Conservation (phyloP, 257 asterid species). For the Cordia subcordata region DNA sequence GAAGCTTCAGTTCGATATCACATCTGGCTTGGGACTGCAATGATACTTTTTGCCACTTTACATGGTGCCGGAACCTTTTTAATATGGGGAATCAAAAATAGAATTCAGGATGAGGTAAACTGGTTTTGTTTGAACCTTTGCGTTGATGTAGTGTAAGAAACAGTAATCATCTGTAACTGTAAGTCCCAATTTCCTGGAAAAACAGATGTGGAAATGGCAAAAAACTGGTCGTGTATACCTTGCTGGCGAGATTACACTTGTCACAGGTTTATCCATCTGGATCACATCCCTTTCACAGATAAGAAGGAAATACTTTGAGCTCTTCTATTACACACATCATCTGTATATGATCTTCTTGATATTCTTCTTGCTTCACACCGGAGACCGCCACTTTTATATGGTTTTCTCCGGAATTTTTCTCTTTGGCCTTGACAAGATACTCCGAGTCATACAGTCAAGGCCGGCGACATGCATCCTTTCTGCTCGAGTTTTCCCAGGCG, state of each 20-base stretch:
- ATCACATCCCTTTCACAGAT: slow-evolving; percentile 76
- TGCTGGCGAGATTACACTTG: slow-evolving; percentile 72
- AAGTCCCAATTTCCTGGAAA: neutral
- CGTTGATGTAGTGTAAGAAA: neutral
- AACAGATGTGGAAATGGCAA: slow-evolving; percentile 94
- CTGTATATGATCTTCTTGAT: slow-evolving; percentile 55
- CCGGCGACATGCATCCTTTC: slow-evolving; percentile 61
- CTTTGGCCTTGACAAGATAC: slow-evolving; percentile 61
- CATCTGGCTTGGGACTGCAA: slow-evolving; percentile 65
- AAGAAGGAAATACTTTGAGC: slow-evolving; percentile 56
- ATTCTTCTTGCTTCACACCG: slow-evolving; percentile 74
- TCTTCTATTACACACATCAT: slow-evolving; percentile 77
- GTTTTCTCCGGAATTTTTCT: slow-evolving; percentile 73
- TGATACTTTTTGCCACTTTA: slow-evolving; percentile 57
- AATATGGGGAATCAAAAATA: slow-evolving; percentile 66
- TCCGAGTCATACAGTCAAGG: slow-evolving; percentile 63
- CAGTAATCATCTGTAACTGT: neutral
- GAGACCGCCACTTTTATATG: slow-evolving; percentile 87
- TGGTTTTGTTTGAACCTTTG: neutral
- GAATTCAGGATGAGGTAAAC: slow-evolving; percentile 68
- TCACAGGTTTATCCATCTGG: slow-evolving; percentile 48
- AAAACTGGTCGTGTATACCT: slow-evolving; percentile 68
- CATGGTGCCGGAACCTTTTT: slow-evolving; percentile 70
- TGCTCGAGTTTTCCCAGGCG: slow-evolving; percentile 69
- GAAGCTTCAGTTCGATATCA: slow-evolving; percentile 85